A percentile compares a stretch with the other conserved stretches of the same genome.
Evolutionary conservation across 352 stramenopile species (phyloP).

Genomic region (Globisporangium parvum): DNA sequence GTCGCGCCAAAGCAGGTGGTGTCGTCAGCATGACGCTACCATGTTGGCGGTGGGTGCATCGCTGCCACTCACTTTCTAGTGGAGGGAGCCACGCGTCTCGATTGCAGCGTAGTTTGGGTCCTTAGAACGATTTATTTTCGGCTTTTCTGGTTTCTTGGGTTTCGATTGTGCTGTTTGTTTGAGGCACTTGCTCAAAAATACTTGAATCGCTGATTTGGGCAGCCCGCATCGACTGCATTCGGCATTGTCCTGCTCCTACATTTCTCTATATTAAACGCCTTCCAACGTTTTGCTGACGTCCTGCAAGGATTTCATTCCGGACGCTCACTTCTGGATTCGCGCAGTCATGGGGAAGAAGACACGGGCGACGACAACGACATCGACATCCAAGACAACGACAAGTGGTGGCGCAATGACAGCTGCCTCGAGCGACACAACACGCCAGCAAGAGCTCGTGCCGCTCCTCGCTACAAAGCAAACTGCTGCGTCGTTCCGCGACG

Average conservation of each 20-base stretch:
- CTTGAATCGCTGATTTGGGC: neutral
- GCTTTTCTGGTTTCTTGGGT: neutral
- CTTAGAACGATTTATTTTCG: neutral
- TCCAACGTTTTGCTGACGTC: neutral
- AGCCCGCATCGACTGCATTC: neutral
- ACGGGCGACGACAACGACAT: neutral
- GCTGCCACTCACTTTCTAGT: too few relatives aligned
- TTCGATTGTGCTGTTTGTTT: neutral
- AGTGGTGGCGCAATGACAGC: neutral
- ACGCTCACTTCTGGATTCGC: neutral
- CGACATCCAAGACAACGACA: neutral
- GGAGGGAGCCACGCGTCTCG: too few relatives aligned
- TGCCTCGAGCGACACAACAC: neutral
- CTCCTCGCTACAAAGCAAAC: neutral
- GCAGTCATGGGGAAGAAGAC: neutral
- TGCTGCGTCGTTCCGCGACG: conserved; percentile 22
- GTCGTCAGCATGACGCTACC: too few relatives aligned
- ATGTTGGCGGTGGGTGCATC: too few relatives aligned
- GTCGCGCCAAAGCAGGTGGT: too few relatives aligned
- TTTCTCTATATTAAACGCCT: too few relatives aligned
- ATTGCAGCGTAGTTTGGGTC: too few relatives aligned
- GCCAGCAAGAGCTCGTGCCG: conserved; percentile 12
- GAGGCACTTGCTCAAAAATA: neutral
- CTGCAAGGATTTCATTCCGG: neutral
- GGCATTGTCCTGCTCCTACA: too few relatives aligned